Evolutionary conservation across 768 basidiomycete genomes (phyloP), one percentile per base, ranked within the genome.

Genomic region (Saitozyma sp.): DNA sequence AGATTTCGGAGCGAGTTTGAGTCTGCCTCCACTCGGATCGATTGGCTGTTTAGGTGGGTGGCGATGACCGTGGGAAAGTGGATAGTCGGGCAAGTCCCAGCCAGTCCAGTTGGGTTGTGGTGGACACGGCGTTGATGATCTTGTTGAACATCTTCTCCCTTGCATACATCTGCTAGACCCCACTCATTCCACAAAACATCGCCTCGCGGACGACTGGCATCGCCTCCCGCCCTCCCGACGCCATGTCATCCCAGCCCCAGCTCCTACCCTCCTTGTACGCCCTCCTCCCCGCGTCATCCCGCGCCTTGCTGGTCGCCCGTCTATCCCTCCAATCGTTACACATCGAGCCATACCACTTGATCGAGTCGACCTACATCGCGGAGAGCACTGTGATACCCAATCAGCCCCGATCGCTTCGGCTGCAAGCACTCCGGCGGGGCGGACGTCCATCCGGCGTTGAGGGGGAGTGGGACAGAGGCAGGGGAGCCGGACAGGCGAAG

Each of bases 251-350:
- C 54, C 69, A 66, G 38, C 61, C 50, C 19, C 65, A 50, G 40
- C 69, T 75, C 50, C 42, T 68, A 20, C 71, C 74, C 6, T 59
- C 69, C 19, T 54, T 75, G 19, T 70, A 70, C 49, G 59, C 74
- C 16, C 58, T 75, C 53, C 63, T 71, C n/a, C 67, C 74, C 0
- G 39, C 69, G 6, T 51, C 56, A 10, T 41, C 61, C 20, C 50
- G 63, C 38, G 37, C 50, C 20, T 20, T 38, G 40, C 38, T 67
- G 10, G 9, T 65, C 29, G 58, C 69, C 37, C 67, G 62, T 40
- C 57, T 75, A 16, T 75, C 74, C 1, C 68, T 75, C 0, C 53
- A 50, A 14, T 43, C 69, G 8, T 54, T 75, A 38, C 69, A 73
- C 40, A 51, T 64, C 19, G 56, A 67, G 43, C 56, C 50, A n/a